Evolutionary conservation across 208 protist species (phyloP), one percentile per base, ranked within the genome.

Genomic region (Leishmania tropica): DNA sequence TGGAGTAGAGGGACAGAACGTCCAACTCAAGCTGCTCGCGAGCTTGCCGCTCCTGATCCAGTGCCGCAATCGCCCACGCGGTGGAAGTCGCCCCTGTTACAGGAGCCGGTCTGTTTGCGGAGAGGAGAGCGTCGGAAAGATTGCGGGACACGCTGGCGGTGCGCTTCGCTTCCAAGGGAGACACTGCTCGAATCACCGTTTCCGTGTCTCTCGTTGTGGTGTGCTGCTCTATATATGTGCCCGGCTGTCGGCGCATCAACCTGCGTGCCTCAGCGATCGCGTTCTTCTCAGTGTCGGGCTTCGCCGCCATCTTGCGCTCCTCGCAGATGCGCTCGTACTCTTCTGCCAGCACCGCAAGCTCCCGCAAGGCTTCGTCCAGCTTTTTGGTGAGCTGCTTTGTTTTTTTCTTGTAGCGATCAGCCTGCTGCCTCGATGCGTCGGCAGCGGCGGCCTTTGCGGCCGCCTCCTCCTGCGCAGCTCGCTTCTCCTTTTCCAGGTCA

Each of bases 291-390:
- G 35, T 35, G 19, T n/a, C 3, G 21, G 68, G 17, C 28, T 35
- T 58, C 56, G 56, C 19, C 35, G 80, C 64, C 15, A 37, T 28
- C 19, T 47, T 56, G n/a, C 75, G 56, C 67, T 86, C 83, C 13
- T 47, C 58, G 42, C 58, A 81, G 51, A 80, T 77, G 2, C 42
- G 45, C 56, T 71, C 76, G 51, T 77, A 75, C 51, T 85, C 79
- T 42, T 88, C 80, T 24, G 40, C 76, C 21, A 73, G 82, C 75
- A 75, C 54, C 51, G 80, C 76, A 45, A 91, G 62, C 77, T 89
- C 85, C 15, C 21, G 42, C 48, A 72, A 35, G 37, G 64, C 79
- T 17, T 79, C 67, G n/a, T 35, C 75, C 28, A 86, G 80, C 76
- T 78, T 72, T 40, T 65, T 60, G 1, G 31, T 28, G 51, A 79